phyloP scores from a whole-genome alignment of 371 early-diverging fungal species.

The Coemansia sp. region DNA sequence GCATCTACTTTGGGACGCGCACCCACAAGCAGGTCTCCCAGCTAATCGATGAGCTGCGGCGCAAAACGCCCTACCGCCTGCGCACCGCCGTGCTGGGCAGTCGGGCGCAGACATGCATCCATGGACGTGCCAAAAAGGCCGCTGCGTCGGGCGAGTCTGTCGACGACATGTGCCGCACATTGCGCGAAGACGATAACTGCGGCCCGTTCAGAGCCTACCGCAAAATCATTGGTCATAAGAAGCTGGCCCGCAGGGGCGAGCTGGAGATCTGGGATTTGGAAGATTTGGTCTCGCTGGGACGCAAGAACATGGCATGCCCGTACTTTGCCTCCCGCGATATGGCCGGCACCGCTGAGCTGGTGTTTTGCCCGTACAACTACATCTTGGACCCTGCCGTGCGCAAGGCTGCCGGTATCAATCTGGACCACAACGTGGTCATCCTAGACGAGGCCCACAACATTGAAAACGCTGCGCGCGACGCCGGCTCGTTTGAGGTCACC shows the following conservation, averaged over 20 bases:
- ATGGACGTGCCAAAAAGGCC: neutral
- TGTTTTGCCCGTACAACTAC: constrained; percentile 94
- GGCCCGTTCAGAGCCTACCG: constrained; percentile 8
- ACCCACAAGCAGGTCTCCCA: constrained; percentile 74
- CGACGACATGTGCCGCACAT: constrained; percentile 28
- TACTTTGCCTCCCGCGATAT: constrained; percentile 74
- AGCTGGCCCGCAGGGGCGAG: constrained; percentile 10
- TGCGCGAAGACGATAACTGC: constrained; percentile 18
- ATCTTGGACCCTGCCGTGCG: constrained; percentile 75
- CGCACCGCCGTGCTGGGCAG: constrained; percentile 40
- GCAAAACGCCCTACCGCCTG: constrained; percentile 43
- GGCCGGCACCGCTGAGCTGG: constrained; percentile 66
- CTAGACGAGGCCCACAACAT: constrained; percentile 84
- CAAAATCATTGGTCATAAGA: constrained; percentile 31
- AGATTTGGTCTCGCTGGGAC: constrained; percentile 63
- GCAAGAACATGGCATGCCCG: constrained; percentile 64
- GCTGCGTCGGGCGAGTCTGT: constrained; percentile 6
- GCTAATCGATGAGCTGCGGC: constrained; percentile 59
- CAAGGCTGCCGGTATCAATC: constrained; percentile 58
- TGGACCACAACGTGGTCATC: constrained; percentile 71
- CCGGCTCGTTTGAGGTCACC: constrained; percentile 53
- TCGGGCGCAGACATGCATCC: constrained; percentile 38
- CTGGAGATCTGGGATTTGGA: constrained; percentile 65
- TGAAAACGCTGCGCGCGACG: constrained; percentile 52
- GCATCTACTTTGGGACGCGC: constrained; percentile 60